A percentile compares a stretch with the other conserved stretches of the same genome.
Conservation (phyloP, 2,329 filamentous ascomycete species). For the Tolypocladium amazonense region DNA sequence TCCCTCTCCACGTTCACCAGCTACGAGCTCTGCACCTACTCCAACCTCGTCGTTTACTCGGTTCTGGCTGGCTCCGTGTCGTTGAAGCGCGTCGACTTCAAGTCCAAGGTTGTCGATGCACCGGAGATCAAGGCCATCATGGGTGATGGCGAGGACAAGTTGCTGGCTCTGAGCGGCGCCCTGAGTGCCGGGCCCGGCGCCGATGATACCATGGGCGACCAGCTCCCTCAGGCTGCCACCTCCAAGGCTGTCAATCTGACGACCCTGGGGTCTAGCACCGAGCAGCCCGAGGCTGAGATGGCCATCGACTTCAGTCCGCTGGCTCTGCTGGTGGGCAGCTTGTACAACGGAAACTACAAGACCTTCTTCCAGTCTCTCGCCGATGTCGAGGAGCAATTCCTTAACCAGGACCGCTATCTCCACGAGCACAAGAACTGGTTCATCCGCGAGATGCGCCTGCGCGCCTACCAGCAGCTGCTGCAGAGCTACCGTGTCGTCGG, state of each 20-base stretch:
- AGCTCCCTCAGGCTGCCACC: conserved; percentile 36
- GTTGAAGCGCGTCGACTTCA: conserved; percentile 95
- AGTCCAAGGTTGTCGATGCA: conserved; percentile 96
- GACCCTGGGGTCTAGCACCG: conserved; percentile 61
- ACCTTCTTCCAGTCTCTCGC: conserved; percentile 86
- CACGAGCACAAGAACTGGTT: conserved; percentile 96
- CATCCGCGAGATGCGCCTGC: conserved; percentile 93
- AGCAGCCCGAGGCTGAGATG: conserved; percentile 67
- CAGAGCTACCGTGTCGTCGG: conserved; percentile 96
- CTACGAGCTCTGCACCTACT: conserved; percentile 97
- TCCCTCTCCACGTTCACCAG: conserved; percentile 97
- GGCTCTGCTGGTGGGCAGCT: conserved; percentile 75
- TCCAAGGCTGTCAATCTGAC: conserved; percentile 77
- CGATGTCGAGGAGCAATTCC: conserved; percentile 84
- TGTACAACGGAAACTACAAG: conserved; percentile 92
- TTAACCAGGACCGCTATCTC: conserved; percentile 88
- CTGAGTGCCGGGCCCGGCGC: conserved; percentile 72
- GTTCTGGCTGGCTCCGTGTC: conserved; percentile 91
- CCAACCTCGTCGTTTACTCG: conserved; percentile 85
- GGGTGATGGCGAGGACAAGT: conserved; percentile 78
- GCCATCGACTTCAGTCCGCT: conserved; percentile 84
- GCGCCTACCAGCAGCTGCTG: conserved; percentile 91
- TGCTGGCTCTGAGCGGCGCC: conserved; percentile 70
- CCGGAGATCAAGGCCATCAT: conserved; percentile 97
- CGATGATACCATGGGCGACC: conserved; percentile 62